A percentile compares a stretch with the other conserved stretches of the same genome.
Conservation (phyloP, 768 basidiomycete genomes). For the Chlorophyllum brunneum region DNA sequence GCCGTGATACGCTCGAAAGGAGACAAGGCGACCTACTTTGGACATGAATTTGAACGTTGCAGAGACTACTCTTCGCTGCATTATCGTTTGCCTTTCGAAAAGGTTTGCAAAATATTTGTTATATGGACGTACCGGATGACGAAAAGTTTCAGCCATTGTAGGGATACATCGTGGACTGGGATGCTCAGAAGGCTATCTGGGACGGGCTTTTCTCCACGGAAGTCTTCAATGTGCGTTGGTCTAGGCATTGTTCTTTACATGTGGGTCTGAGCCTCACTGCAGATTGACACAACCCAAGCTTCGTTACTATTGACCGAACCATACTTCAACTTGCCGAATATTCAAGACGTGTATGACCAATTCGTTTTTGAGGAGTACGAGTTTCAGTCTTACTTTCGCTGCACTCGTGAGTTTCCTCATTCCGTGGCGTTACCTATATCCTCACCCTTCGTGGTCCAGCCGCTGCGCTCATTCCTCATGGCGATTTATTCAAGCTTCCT, state of each 20-base stretch:
- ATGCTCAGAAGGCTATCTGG: constrained; percentile 92
- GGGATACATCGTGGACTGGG: constrained; percentile 96
- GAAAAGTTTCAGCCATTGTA: constrained; percentile 30
- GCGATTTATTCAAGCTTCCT: constrained; percentile 56
- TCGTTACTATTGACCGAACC: constrained; percentile 90
- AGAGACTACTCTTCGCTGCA: constrained; percentile 76
- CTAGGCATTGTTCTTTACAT: constrained; percentile 17
- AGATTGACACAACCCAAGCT: constrained; percentile 73
- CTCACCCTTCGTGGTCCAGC: constrained; percentile 38
- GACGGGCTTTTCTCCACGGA: constrained; percentile 81
- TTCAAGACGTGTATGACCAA: constrained; percentile 92
- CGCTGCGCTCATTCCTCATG: constrained; percentile 75
- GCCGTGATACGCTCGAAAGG: constrained; percentile 82
- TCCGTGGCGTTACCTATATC: not conserved
- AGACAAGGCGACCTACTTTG: constrained; percentile 79
- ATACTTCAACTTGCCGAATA: constrained; percentile 88
- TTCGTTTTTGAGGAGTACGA: constrained; percentile 97
- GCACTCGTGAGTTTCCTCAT: constrained; percentile 60
- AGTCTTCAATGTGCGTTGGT: constrained; percentile 66
- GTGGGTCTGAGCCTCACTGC: not conserved
- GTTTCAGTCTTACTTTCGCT: constrained; percentile 76
- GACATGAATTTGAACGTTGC: constrained; percentile 78
- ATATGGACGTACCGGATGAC: constrained; percentile 10
- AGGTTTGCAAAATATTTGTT: constrained; percentile 41
- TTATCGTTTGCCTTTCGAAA: constrained; percentile 84